phyloP scores from a whole-genome alignment of 2,329 filamentous ascomycete genomes.

The Aspergillus texensis region DNA sequence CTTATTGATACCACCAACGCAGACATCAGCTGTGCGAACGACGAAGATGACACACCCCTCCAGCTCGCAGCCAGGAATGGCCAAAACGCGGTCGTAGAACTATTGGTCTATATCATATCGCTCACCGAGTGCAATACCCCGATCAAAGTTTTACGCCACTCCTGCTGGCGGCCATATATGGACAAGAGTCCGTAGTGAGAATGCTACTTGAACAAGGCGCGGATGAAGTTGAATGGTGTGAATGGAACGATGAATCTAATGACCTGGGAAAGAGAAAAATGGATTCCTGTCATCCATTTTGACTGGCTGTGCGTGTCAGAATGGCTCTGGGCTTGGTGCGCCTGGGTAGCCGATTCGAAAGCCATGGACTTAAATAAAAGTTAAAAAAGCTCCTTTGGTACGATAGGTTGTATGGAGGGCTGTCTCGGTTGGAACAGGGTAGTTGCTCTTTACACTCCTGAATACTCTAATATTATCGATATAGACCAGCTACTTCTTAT shows the following conservation, averaged over 20 bases:
- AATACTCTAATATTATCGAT: neutral
- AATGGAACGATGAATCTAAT: neutral
- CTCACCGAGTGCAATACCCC: neutral
- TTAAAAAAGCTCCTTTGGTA: neutral
- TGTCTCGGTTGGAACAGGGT: fast-evolving
- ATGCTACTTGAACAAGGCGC: neutral
- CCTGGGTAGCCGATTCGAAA: neutral
- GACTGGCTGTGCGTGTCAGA: neutral
- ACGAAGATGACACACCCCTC: neutral
- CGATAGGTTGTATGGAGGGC: neutral
- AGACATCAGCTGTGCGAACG: neutral
- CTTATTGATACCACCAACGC: neutral
- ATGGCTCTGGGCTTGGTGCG: neutral
- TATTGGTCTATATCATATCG: neutral
- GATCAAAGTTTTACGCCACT: neutral
- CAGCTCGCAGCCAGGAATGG: neutral
- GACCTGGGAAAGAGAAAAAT: neutral
- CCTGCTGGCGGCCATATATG: neutral
- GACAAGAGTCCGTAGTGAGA: neutral
- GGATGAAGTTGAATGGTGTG: neutral
- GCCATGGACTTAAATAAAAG: neutral
- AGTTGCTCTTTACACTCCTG: neutral
- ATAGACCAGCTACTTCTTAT: neutral
- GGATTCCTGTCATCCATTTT: neutral
- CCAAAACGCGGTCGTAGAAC: neutral